Conservation (phyloP, 441 rosid species). For the Corymbia citriodora region DNA sequence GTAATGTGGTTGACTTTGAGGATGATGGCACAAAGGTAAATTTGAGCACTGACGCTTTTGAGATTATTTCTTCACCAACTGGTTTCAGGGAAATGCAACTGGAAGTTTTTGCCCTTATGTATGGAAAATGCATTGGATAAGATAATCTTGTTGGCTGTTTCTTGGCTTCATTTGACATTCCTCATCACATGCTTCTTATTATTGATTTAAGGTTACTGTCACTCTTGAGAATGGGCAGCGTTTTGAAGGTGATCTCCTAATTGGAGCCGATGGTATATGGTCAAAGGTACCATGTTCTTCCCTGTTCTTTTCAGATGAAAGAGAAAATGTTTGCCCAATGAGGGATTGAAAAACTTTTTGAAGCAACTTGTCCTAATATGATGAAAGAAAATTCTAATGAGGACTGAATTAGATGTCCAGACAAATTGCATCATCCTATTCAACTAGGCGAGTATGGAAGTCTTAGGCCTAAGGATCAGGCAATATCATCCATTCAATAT, state of each 20-base stretch:
- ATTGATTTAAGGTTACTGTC: constrained; percentile 55
- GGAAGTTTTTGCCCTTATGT: neutral
- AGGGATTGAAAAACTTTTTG: neutral
- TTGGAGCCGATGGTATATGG: constrained; percentile 96
- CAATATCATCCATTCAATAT: neutral
- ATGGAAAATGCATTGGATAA: neutral
- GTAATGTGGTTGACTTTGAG: constrained; percentile 78
- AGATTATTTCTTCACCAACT: neutral
- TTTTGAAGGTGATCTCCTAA: constrained; percentile 78
- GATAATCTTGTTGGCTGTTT: neutral
- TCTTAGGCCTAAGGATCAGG: neutral
- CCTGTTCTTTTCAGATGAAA: neutral
- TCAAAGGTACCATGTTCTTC: constrained; percentile 50
- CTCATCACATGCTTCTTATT: constrained; percentile 4
- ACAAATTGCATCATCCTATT: neutral
- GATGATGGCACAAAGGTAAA: constrained; percentile 76
- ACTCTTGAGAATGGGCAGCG: constrained; percentile 69
- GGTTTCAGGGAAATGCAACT: neutral
- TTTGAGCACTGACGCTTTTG: neutral
- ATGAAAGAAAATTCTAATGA: neutral
- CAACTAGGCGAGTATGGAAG: neutral
- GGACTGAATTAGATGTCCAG: neutral
- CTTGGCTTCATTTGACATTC: constrained; percentile 2
- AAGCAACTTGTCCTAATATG: neutral
- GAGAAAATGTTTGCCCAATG: neutral